phyloP scores from a whole-genome alignment of 805 yeast species.

The Wickerhamomyces bisporus region DNA sequence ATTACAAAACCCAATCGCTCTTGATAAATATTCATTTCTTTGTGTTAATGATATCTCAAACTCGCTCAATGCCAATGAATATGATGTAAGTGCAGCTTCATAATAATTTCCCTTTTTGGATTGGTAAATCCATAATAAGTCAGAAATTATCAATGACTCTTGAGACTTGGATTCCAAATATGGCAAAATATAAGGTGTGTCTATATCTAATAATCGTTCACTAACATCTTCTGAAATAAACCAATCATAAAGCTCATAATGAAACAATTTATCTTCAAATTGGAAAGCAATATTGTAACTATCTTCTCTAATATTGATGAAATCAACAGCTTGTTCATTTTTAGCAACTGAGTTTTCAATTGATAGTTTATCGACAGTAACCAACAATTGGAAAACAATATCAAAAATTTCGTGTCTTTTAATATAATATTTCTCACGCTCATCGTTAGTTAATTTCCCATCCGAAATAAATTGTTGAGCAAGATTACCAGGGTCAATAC shows the following conservation, averaged over 20 bases:
- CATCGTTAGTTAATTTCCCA: conserved; percentile 44
- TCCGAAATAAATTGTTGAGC: conserved; percentile 54
- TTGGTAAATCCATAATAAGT: conserved; percentile 82
- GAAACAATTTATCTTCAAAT: conserved; percentile 80
- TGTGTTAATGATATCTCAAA: conserved; percentile 63
- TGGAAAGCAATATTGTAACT: conserved; percentile 72
- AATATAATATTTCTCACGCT: conserved; percentile 44
- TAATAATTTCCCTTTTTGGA: conserved; percentile 75
- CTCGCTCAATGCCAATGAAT: conserved; percentile 66
- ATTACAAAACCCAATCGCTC: conserved; percentile 91
- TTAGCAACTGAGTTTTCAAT: conserved; percentile 31
- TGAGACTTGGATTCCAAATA: conserved; percentile 67
- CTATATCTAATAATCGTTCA: conserved; percentile 70
- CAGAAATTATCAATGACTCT: conserved; percentile 67
- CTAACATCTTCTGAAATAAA: conserved; percentile 71
- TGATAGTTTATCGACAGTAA: conserved; percentile 63
- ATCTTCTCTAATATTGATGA: conserved; percentile 54
- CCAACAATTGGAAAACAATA: conserved; percentile 68
- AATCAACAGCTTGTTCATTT: conserved; percentile 23
- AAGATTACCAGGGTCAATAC: conserved; percentile 55
- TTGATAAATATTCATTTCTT: conserved; percentile 81
- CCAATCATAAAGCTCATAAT: conserved; percentile 91
- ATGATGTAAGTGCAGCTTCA: conserved; percentile 80
- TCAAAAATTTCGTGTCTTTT: conserved; percentile 60
- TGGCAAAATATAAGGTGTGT: conserved; percentile 74